These are phyloP conservation scores for Trichoderma sp. DNA, from an alignment of 2,329 filamentous ascomycete genomes.

Conservation along the genomic window DNA sequence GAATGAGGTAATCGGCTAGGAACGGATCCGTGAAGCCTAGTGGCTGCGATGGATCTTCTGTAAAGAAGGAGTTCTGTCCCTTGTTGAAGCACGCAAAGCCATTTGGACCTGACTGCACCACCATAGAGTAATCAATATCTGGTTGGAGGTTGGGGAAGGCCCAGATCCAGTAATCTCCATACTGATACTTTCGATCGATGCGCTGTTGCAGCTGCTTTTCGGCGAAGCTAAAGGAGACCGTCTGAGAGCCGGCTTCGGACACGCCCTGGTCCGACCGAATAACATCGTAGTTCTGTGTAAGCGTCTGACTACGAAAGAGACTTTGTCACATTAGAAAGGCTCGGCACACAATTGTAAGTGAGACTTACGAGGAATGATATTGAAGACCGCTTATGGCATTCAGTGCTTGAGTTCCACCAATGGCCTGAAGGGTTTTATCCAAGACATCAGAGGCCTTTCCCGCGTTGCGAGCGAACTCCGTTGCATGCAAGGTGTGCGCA, in stretches of 20 bases:
- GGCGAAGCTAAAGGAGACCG: background rate
- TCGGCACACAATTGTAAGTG: background rate
- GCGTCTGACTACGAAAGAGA: background rate
- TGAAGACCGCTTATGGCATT: background rate
- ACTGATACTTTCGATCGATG: background rate
- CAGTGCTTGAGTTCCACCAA: background rate
- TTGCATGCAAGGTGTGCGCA: background rate
- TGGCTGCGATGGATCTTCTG: background rate
- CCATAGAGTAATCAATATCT: background rate
- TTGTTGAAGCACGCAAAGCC: slow-evolving; percentile 1
- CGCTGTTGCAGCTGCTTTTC: background rate
- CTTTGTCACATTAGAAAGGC: background rate
- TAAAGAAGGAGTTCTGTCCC: slow-evolving; percentile 1
- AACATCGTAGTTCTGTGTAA: background rate
- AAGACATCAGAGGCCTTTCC: background rate
- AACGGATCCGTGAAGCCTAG: background rate
- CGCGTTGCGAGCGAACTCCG: background rate
- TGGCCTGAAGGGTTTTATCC: background rate
- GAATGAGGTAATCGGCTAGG: background rate
- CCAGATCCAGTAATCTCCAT: background rate
- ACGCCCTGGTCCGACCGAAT: background rate
- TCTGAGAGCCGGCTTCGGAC: background rate
- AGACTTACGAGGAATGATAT: background rate
- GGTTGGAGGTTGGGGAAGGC: background rate
- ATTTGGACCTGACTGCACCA: background rate